Base-by-base conservation (phyloP, 1,139 yeast species). In the Geotrichum aggregatum region DNA sequence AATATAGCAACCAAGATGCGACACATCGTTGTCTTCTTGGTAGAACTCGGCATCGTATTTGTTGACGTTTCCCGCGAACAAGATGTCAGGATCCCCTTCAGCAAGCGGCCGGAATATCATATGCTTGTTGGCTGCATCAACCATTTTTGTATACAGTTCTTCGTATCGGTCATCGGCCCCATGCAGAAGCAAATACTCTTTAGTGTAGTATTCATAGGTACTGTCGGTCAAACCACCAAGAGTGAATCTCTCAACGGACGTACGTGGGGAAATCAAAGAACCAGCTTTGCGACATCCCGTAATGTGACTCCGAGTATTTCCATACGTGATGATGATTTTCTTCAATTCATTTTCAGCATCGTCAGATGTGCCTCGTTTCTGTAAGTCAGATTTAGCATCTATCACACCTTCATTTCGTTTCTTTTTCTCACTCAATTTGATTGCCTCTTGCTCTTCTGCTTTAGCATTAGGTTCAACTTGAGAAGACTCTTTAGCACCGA, bases 201-300 rank as follows among this genome's bases (percentile, higher is more conserved):
- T 84, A 63, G 83, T 75, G 54, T 82, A 71, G 64, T 83, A 83
- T 63, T 83, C 88, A 63, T 84, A 84, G 59, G 82, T 77, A 0
- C 89, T 82, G 63, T 83, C 88, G 22, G 83, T 83, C 49, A 83
- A 70, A 1, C 84, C 83, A 1, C 87, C 88, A 57, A 82, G 11
- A 14, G 52, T 49, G 30, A 22, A 49, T 24, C 38, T 44, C 6
- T 41, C n/a, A 26, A 41, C 13, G 11, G 3, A 26, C 13, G 22
- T n/a, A 14, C 10, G 18, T 4, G 28, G 10, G 5, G 16, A 10
- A 11, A 4, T n/a, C 16, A 39, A 22, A 2, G 30, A 6, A 8
- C 14, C 14, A 8, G 28, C 30, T n/a, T 39, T 21, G 6, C 3
- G 21, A 30, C 42, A 39, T 18, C 22, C 22, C 30, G 13, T 3